These are phyloP conservation scores for Fusarium nematophilum DNA, from an alignment of 2,329 filamentous ascomycete species.

Conservation along the genomic window DNA sequence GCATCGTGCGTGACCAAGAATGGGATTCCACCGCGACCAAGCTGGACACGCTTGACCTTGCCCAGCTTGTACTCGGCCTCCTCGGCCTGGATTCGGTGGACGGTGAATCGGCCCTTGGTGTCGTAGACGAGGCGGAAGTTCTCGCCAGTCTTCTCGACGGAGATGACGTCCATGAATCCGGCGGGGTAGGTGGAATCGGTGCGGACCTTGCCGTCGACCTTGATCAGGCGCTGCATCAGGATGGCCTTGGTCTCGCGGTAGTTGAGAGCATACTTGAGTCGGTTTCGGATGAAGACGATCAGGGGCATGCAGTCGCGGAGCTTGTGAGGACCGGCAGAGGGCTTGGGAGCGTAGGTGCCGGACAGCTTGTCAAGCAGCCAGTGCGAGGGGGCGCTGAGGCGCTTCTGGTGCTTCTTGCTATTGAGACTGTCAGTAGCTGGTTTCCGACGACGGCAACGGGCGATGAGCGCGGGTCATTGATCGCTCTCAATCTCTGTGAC, in stretches of 20 bases:
- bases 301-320: slow-evolving; percentile 98
- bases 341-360: slow-evolving; percentile 81
- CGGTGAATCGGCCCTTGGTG: slow-evolving; percentile 99
- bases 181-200: slow-evolving; percentile 98
- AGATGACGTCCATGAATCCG: slow-evolving; percentile 99
- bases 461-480: slow-evolving; percentile 17
- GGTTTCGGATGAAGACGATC: slow-evolving; percentile 97
- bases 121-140: slow-evolving; percentile 99
- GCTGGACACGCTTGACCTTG: slow-evolving; percentile 99
- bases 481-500: neutral
- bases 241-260: slow-evolving; percentile 97
- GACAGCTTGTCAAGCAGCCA: slow-evolving; percentile 99
- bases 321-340: slow-evolving; percentile 95
- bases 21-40: slow-evolving; percentile 99
- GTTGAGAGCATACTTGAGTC: slow-evolving; percentile 99
- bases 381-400: slow-evolving; percentile 98
- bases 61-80: slow-evolving; percentile 99
- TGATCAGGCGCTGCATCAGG: slow-evolving; percentile 99
- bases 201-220: slow-evolving; percentile 99
- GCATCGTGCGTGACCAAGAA: slow-evolving; percentile 99
- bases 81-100: slow-evolving; percentile 98
- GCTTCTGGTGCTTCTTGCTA: slow-evolving; percentile 99
- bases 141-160: slow-evolving; percentile 99
- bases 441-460: slow-evolving; percentile 13
- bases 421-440: slow-evolving; percentile 49